Evolutionary conservation across 257 asterid species (phyloP), one percentile per base, ranked within the genome.

Genomic region (Mitragyna speciosa): DNA sequence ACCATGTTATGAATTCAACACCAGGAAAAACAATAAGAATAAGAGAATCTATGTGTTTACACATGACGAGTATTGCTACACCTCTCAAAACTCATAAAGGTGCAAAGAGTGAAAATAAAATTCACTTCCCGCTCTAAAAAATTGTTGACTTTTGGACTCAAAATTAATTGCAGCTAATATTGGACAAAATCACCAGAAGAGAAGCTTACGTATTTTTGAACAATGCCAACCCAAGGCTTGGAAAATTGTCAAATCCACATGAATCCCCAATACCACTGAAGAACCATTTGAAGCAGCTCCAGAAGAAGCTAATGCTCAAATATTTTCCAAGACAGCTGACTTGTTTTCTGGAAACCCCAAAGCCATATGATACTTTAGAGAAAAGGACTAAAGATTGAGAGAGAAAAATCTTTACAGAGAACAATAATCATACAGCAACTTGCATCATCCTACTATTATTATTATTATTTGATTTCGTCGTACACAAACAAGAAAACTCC

Each of bases 251-350:
- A 86, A 95, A 95, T 66, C 98, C 98, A 76, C 99, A 95, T 66
- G 98, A 85, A 88, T 91, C 99, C 47, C 99, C 98, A 78, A 93
- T 75, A 43, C 99, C 99, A 72, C 98, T 93, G 83, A 95, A 95
- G 90, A 95, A 95, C 99, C 99, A 95, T 88, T 95, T 95, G 84
- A 95, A 95, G 89, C 86, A 91, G 88, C 99, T 95, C 96, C 96
- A 95, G 87, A 72, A 77, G 88, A 95, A 95, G 87, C 98, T 92
- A 79, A 95, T 90, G 89, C 99, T 93, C 84, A 95, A 84, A 82
- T 93, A 95, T 84, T 95, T 95, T 76, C 99, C 99, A 67, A 95
- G 94, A 81, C 87, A 84, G 66, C 90, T 85, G 69, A 95, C 97
- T 92, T 95, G 97, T 82, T 93, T 93, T 83, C 99, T 95, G 97